Base-by-base conservation (phyloP, 192 early-diverging fungal species). In the Coemansia guatemalensis region DNA sequence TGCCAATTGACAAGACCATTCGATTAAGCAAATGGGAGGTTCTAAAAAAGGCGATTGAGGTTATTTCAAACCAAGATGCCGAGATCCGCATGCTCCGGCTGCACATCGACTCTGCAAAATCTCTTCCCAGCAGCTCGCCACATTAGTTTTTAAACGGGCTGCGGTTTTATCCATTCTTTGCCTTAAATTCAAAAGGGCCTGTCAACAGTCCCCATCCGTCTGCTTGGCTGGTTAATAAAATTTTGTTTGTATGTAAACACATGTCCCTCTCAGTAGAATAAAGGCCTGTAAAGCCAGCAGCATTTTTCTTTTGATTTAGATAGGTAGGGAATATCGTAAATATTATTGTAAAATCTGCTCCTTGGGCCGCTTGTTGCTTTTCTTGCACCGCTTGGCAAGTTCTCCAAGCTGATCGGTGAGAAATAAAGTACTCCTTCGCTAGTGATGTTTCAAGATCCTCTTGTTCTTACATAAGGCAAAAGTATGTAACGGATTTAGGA, bases 21-120 rank as follows among this genome's bases (percentile, higher is more conserved):
- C 91, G 92, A 53, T 84, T 92, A 27, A 92, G 90, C 77, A 95
- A 95, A 67, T 93, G 93, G 93, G 93, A 95, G 68, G 88, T 93
- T 27, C 69, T 95, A 41, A 90, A 87, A 55, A 95, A 95, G 89
- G 90, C 90, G 78, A 86, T 85, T 51, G 78, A 74, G 48, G 66
- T 80, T 48, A 85, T 83, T 48, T 55, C 62, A 1, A 29, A 22
- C 35, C 78, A 81, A 56, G 78, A 74, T 25, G 48, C 64, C 54
- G 77, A 80, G 54, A 74, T 80, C 61, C 72, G 60, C 21, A 71
- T 74, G 68, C 68, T 80, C 18, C 64, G 72, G 7, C 44, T 58
- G 20, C 68, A 71, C 53, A 60, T 80, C 30, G 65, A 68, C 33
- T 23, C 65, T 14, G n/a, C 60, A 56, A 71, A 63, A 58, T 30